Evolutionary conservation across 768 basidiomycete genomes (phyloP), one percentile per base, ranked within the genome.

Genomic region (Russula earlei): DNA sequence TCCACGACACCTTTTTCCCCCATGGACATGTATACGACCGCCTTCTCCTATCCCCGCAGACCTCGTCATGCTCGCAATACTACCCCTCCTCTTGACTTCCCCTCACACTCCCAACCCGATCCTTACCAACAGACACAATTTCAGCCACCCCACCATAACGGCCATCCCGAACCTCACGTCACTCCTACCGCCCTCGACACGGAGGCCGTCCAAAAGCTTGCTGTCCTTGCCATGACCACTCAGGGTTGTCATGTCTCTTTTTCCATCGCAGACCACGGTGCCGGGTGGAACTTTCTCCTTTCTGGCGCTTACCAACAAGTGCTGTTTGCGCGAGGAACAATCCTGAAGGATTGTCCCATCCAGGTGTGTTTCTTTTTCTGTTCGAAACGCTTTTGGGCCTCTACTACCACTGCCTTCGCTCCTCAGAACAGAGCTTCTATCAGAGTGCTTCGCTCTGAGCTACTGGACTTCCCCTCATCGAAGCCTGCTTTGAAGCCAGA

Each of bases 21-120:
- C 63, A 94, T 96, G 93, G 93, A 96, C 70, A 82, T 94, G 68
- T 95, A 94, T 80, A 89, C 91, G 53, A 89, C 90, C 63, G 89
- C 91, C 67, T 94, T 96, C 78, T 85, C 85, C 64, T 87, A 88
- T 74, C 91, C 91, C 67, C 86, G 88, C 75, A 78, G 85, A 69
- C 79, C 84, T 67, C 83, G 83, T 67, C 79, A 80, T 71, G 72
- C 77, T 74, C 81, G 78, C 71, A 80, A 83, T 56, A 73, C 79
- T 52, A 71, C 80, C 63, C 78, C 80, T 52, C 78, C 84, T 58
- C 74, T 84, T 73, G 84, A 87, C 70, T 79, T 80, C 65, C 67
- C 71, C 52, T 73, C 75, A 52, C 69, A 69, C 59, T 58, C 60
- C 61, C 78, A 80, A 67, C 74, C 67, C 74, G 79, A 65, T 65